A percentile compares a stretch with the other conserved stretches of the same genome.
Evolutionary conservation across 371 early-diverging fungal genomes (phyloP).

Genomic region (Rhizopus sp.): DNA sequence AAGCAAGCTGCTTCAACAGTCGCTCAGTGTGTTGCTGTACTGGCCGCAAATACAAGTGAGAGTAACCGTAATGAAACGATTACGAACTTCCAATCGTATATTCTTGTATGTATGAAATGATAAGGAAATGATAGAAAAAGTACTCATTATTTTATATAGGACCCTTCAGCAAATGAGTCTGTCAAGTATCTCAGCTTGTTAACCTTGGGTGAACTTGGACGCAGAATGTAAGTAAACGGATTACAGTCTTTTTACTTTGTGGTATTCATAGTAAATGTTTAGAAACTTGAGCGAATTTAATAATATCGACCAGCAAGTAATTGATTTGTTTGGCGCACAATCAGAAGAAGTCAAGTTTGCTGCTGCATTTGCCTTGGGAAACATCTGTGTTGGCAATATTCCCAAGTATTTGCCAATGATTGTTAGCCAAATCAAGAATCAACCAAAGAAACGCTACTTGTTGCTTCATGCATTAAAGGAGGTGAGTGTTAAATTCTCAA

Average conservation of each 20-base stretch:
- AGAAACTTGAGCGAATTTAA: slow-evolving; percentile 56
- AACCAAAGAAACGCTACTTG: slow-evolving; percentile 73
- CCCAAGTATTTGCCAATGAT: slow-evolving; percentile 69
- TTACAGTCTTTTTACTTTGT: neutral
- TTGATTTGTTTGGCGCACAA: slow-evolving; percentile 61
- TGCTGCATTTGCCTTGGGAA: slow-evolving; percentile 85
- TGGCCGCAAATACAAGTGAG: slow-evolving; percentile 59
- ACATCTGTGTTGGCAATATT: slow-evolving; percentile 78
- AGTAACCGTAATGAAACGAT: slow-evolving; percentile 51
- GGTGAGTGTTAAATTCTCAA: slow-evolving; percentile 34
- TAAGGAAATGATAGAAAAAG: neutral
- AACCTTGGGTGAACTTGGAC: slow-evolving; percentile 81
- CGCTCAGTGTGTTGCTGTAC: slow-evolving; percentile 75
- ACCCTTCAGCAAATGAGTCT: slow-evolving; percentile 52
- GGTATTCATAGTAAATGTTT: neutral
- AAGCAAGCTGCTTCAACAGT: slow-evolving; percentile 69
- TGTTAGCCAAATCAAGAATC: slow-evolving; percentile 63
- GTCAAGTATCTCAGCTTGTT: slow-evolving; percentile 67
- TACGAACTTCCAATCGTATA: slow-evolving; percentile 47
- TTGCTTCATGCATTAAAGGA: slow-evolving; percentile 82
- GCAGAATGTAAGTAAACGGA: slow-evolving; percentile 55
- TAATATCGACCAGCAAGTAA: slow-evolving; percentile 58
- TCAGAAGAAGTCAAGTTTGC: slow-evolving; percentile 86
- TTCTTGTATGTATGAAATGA: slow-evolving; percentile 27
- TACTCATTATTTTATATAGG: slow-evolving; percentile 13